Evolutionary conservation across 345 rosid genomes (phyloP).

Genomic region (Hibiscus trionum): DNA sequence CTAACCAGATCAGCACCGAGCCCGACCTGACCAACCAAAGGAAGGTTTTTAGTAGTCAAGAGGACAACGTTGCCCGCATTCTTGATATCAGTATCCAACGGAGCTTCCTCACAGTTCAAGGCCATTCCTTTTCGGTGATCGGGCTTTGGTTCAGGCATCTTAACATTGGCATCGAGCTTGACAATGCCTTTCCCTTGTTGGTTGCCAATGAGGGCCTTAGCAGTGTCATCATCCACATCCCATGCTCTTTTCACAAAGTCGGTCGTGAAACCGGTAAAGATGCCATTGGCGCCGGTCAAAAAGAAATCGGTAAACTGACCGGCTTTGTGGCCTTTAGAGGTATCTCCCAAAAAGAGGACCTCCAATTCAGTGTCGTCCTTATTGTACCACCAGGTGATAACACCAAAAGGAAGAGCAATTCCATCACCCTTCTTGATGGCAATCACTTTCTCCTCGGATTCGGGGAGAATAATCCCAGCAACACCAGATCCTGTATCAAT

Average conservation of each 20-base stretch:
- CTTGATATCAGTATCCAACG: constrained; percentile 65
- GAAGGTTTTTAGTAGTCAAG: constrained; percentile 73
- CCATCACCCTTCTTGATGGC: constrained; percentile 79
- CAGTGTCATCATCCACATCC: constrained; percentile 43
- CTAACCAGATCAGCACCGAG: constrained; percentile 85
- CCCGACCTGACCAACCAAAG: constrained; percentile 77
- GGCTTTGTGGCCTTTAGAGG: constrained; percentile 62
- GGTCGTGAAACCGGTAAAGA: constrained; percentile 72
- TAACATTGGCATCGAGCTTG: constrained; percentile 37
- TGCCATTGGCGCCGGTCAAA: constrained; percentile 62
- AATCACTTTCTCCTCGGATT: constrained; percentile 70
- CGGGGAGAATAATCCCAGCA: constrained; percentile 81
- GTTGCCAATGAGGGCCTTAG: constrained; percentile 39
- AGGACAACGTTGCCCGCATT: constrained; percentile 79
- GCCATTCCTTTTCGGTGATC: constrained; percentile 55
- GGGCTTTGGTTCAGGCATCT: constrained; percentile 56
- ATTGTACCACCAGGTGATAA: constrained; percentile 87
- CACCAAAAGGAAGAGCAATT: constrained; percentile 88
- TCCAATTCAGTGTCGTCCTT: constrained; percentile 67
- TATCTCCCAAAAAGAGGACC: constrained; percentile 75
- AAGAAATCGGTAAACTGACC: constrained; percentile 82
- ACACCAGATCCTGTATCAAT: constrained; percentile 51
- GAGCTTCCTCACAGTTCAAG: constrained; percentile 74
- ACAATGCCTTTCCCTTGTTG: constrained; percentile 57
- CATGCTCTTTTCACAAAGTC: constrained; percentile 77